phyloP scores from a whole-genome alignment of 768 basidiomycete genomes.

The Xerocomellus chrysenteron region DNA sequence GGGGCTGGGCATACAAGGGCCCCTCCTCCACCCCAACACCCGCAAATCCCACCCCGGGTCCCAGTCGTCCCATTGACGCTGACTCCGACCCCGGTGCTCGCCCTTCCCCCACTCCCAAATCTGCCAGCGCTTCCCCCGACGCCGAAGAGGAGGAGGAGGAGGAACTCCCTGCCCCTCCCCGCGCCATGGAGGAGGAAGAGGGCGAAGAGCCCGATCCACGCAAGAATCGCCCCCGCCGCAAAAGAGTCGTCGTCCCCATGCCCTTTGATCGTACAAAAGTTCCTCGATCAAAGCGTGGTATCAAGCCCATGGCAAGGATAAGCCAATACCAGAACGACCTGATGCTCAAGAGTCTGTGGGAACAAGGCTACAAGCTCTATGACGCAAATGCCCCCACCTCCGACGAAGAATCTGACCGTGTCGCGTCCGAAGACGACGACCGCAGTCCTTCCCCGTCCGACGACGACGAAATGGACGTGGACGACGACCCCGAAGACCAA shows the following conservation, averaged over 20 bases:
- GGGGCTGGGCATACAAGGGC: conserved; percentile 74
- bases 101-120: conserved; percentile 4
- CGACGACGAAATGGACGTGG: conserved; percentile 31
- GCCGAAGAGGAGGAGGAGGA: conserved; percentile 41
- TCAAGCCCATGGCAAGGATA: background rate
- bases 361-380: conserved; percentile 15
- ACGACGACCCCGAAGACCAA: conserved; percentile 30
- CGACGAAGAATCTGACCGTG: conserved; percentile 18
- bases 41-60: background rate
- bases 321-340: background rate
- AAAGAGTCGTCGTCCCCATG: conserved; percentile 14
- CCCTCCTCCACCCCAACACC: conserved; percentile 10
- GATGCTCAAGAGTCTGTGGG: conserved; percentile 14
- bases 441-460: conserved; percentile 11
- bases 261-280: conserved; percentile 18
- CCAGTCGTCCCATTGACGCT: background rate
- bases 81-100: background rate
- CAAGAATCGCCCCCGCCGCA: conserved; percentile 17
- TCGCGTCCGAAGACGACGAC: conserved; percentile 9
- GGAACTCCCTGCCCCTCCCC: conserved; percentile 45
- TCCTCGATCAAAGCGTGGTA: conserved; percentile 20
- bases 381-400: conserved; percentile 20
- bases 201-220: conserved; percentile 35
- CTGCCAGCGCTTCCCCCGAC: conserved; percentile 25
- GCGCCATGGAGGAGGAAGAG: conserved; percentile 65